Base-by-base conservation (phyloP, 306 rosid genomes). In the Fragaria vesca region DNA sequence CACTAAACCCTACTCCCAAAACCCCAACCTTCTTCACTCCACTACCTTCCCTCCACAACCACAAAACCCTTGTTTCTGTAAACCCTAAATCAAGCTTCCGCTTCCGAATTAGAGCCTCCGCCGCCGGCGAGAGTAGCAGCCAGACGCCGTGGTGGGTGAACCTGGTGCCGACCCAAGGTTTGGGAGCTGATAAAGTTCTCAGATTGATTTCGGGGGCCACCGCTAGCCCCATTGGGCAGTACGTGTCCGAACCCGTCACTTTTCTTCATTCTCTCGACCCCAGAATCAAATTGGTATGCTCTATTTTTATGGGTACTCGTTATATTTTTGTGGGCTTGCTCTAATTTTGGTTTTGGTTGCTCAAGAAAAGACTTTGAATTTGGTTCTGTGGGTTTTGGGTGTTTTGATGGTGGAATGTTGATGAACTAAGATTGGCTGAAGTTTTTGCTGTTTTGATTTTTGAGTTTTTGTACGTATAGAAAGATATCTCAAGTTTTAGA, bases 211-310 rank as follows among this genome's bases (percentile, higher is more conserved):
- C 97, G 4, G 89, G 97, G 12, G 98, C 98, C 61, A 94, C 98
- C 6, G 87, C 97, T 42, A 94, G 98, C 57, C 98, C 98, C 62
- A 90, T 94, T 85, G 83, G 91, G 69, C 98, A 92, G 89, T 92
- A 89, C 81, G 88, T 92, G 24, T 84, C 98, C 26, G 88, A 90
- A 12, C 98, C 98, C 24, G 81, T 81, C 66, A 94, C 97, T 15
- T 92, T 94, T 87, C 97, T 94, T 80, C 98, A 94, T 81, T 83
- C 95, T 72, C 84, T 94, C 8, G 97, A 94, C 75, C 91, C 98
- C 54, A 70, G 98, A 84, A 80, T 88, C 80, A 94, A 94, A 91
- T 86, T 90, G 98, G 98, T 90, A 70, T 38, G 87, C 75, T 24
- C 54, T 15, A 15, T 60, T 72, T 55, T 47, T 12, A 28, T 75